Evolutionary conservation across 2,329 filamentous ascomycete species (phyloP).

Genomic region (Nemania abortiva): DNA sequence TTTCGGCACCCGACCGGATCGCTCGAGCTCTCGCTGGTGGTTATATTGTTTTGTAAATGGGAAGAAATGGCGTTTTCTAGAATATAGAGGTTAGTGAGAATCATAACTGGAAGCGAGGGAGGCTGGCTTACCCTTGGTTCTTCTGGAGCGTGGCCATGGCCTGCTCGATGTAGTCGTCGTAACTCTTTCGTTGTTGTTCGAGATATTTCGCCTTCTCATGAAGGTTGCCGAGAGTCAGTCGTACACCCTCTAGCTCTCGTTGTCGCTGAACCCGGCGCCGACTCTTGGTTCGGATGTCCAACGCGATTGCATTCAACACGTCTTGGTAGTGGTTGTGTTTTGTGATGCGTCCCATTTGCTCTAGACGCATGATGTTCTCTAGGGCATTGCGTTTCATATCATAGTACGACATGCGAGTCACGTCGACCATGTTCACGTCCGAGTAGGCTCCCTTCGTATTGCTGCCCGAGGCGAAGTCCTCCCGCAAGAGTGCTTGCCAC

Average conservation of each 20-base stretch:
- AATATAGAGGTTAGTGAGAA: background rate
- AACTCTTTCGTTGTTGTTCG: constrained; percentile 94
- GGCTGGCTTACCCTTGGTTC: constrained; percentile 80
- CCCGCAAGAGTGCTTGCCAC: constrained; percentile 83
- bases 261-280: constrained; percentile 90
- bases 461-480: constrained; percentile 79
- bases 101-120: background rate
- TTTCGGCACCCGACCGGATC: constrained; percentile 91
- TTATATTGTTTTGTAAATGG: constrained; percentile 99
- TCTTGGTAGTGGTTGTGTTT: constrained; percentile 95
- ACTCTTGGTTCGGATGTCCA: constrained; percentile 98
- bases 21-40: constrained; percentile 94
- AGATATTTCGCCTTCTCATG: constrained; percentile 91
- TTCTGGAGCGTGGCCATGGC: constrained; percentile 97
- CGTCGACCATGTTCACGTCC: constrained; percentile 88
- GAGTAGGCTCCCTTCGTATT: constrained; percentile 87
- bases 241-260: constrained; percentile 87
- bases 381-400: constrained; percentile 93
- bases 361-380: constrained; percentile 91
- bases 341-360: constrained; percentile 89
- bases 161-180: constrained; percentile 99
- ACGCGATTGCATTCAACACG: constrained; percentile 94
- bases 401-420: constrained; percentile 88
- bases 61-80: constrained; percentile 56
- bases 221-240: constrained; percentile 78